Percentiles rank a stretch among this genome's conserved stretches.
Conservation (phyloP, 1,139 yeast genomes). For the Geotrichum restrictum region DNA sequence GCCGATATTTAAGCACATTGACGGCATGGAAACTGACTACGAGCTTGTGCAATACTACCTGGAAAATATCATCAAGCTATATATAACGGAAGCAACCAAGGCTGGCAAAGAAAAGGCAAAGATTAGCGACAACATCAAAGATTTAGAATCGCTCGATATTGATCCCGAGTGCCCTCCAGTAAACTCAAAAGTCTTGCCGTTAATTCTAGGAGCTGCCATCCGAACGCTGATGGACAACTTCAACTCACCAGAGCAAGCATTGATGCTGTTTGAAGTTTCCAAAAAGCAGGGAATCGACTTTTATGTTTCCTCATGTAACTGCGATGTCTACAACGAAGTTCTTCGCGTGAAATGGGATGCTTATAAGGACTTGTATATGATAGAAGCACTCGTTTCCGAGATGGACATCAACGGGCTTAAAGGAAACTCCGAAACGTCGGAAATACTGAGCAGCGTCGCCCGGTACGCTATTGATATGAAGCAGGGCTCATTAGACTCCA, state of each 20-base stretch:
- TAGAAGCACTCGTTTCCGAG: conserved; percentile 41
- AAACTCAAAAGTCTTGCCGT: conserved; percentile 26
- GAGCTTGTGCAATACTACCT: conserved; percentile 31
- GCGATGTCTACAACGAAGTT: conserved; percentile 42
- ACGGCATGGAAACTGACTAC: conserved; percentile 30
- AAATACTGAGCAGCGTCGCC: conserved; percentile 32
- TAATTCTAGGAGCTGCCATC: conserved; percentile 24
- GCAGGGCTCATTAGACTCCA: conserved; percentile 26
- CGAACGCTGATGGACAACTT: conserved; percentile 35
- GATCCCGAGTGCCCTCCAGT: conserved; percentile 17
- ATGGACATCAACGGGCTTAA: conserved; percentile 45
- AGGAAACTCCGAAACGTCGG: conserved; percentile 40
- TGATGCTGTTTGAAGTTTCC: conserved; percentile 41
- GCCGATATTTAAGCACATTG: conserved; percentile 31
- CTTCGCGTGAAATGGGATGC: conserved; percentile 41
- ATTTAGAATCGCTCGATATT: conserved; percentile 22
- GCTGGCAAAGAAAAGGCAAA: conserved; percentile 5
- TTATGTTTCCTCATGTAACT: conserved; percentile 42
- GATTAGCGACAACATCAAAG: conserved; percentile 18
- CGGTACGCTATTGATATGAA: conserved; percentile 25
- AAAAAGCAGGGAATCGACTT: conserved; percentile 39
- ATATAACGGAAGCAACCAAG: not conserved
- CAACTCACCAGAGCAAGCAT: conserved; percentile 40
- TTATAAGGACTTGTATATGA: conserved; percentile 40
- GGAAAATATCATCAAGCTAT: conserved; percentile 22